Conservation (phyloP, 169 alveolate genomes). For the Plasmodium ovale region DNA sequence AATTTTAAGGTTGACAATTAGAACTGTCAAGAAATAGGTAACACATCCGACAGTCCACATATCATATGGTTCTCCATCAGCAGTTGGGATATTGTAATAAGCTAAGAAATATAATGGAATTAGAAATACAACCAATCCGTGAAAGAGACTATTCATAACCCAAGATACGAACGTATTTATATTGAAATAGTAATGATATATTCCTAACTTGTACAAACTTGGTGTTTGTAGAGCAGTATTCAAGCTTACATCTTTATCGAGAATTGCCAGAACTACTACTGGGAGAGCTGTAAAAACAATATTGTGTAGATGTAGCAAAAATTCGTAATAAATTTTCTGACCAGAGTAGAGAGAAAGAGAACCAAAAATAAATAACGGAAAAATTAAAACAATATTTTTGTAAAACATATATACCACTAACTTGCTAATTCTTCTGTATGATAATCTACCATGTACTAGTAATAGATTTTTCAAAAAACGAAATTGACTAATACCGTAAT, state of each 20-base stretch:
- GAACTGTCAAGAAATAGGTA: slow-evolving; percentile 78
- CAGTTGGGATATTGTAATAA: slow-evolving; percentile 77
- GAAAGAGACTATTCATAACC: slow-evolving; percentile 84
- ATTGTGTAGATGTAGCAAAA: slow-evolving; percentile 95
- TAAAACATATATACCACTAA: slow-evolving; percentile 97
- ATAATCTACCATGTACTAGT: slow-evolving; percentile 93
- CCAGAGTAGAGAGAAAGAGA: slow-evolving; percentile 94
- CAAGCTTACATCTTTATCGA: slow-evolving; percentile 87
- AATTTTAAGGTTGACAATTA: slow-evolving; percentile 84
- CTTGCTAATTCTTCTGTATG: slow-evolving; percentile 93
- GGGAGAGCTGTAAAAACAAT: slow-evolving; percentile 96
- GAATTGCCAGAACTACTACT: slow-evolving; percentile 86
- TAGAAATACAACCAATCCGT: slow-evolving; percentile 80
- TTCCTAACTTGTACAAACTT: slow-evolving; percentile 85
- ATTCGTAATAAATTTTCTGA: slow-evolving; percentile 94
- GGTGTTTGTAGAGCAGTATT: slow-evolving; percentile 82
- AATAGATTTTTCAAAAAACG: slow-evolving; percentile 88
- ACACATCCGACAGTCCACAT: slow-evolving; percentile 81
- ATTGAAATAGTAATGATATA: slow-evolving; percentile 82
- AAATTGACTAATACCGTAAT: slow-evolving; percentile 92
- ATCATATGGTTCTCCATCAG: slow-evolving; percentile 78
- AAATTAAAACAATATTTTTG: slow-evolving; percentile 95
- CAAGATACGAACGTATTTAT: slow-evolving; percentile 81
- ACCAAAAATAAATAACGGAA: slow-evolving; percentile 95
- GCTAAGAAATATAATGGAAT: slow-evolving; percentile 77